These are phyloP conservation scores for Colletotrichum spaethianum DNA, from an alignment of 2,329 filamentous ascomycete genomes.

Conservation along the genomic window DNA sequence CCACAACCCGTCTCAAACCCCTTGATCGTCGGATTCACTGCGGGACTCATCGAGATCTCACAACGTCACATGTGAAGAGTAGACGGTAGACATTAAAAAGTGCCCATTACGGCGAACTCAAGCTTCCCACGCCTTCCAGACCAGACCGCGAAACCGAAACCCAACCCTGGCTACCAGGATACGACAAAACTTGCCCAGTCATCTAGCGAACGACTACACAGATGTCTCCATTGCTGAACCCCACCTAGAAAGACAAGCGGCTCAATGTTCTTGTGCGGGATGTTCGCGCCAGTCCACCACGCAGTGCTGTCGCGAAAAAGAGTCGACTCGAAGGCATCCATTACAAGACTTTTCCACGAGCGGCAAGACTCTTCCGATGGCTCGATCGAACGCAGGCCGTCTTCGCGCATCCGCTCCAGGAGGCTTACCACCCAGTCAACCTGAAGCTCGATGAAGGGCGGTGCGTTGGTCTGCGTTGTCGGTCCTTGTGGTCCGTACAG, in stretches of 20 bases:
- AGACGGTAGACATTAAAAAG: background rate
- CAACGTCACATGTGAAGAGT: background rate
- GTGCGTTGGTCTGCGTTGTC: constrained; percentile 42
- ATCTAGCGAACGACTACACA: too few species aligned
- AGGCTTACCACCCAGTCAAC: constrained; percentile 42
- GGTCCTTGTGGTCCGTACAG: constrained; percentile 46
- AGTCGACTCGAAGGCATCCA: constrained; percentile 7
- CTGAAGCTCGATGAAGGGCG: constrained; percentile 44
- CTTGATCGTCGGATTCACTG: background rate
- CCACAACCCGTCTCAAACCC: background rate
- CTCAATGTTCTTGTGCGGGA: too few species aligned
- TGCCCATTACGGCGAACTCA: background rate
- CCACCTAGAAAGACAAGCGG: too few species aligned
- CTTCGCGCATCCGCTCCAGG: constrained; percentile 38
- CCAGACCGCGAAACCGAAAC: background rate
- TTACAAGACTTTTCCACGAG: constrained; percentile 5
- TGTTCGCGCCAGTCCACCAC: constrained; percentile 33
- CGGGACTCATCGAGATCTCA: background rate
- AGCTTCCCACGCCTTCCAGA: background rate
- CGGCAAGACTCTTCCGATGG: constrained; percentile 15
- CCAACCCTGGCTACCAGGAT: background rate
- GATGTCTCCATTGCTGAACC: too few species aligned
- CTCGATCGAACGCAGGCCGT: constrained; percentile 8
- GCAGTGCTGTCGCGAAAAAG: constrained; percentile 27
- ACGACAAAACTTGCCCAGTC: background rate